A percentile compares a stretch with the other conserved stretches of the same genome.
phyloP scores from a whole-genome alignment of 2,329 filamentous ascomycete species.

The Rachicladosporium sp. region DNA sequence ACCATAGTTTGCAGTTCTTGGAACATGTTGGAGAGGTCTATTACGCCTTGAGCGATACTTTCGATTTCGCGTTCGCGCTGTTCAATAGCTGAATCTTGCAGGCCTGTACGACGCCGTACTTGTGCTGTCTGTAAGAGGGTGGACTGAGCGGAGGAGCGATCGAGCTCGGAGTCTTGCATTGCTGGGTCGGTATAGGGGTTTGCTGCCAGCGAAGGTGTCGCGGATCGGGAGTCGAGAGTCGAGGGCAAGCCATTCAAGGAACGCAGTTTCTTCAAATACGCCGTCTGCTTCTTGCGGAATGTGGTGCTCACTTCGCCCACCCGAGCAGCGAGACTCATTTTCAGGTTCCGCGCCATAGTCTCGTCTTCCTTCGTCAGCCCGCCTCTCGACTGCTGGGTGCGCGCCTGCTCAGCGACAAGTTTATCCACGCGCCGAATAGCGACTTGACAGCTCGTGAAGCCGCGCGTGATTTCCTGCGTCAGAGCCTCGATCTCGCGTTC shows the following conservation, averaged over 20 bases:
- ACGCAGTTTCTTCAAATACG: constrained; percentile 60
- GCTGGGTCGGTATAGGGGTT: constrained; percentile 74
- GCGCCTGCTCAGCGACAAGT: constrained; percentile 63
- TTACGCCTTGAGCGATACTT: constrained; percentile 95
- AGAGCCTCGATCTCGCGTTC: constrained; percentile 81
- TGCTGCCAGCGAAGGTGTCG: constrained; percentile 27
- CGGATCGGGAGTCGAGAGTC: constrained; percentile 36
- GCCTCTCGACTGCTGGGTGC: constrained; percentile 39
- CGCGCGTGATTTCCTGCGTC: constrained; percentile 78
- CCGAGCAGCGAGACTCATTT: constrained; percentile 36
- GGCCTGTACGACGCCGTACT: constrained; percentile 46
- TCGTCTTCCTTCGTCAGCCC: constrained; percentile 76
- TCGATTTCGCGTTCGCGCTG: constrained; percentile 95
- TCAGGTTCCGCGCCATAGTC: constrained; percentile 91
- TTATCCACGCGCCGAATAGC: constrained; percentile 78
- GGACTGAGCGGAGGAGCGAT: constrained; percentile 81
- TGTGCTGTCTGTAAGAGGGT: constrained; percentile 64
- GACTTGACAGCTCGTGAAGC: constrained; percentile 80
- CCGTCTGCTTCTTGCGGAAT: constrained; percentile 95
- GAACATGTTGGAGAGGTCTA: constrained; percentile 92
- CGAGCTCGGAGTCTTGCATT: constrained; percentile 82
- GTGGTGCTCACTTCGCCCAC: constrained; percentile 48
- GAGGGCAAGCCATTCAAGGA: constrained; percentile 35
- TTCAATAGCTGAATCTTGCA: constrained; percentile 72
- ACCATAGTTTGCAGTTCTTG: constrained; percentile 90